Conservation (phyloP, 495 filamentous ascomycete genomes). For the Hypoxylon cercidicola region DNA sequence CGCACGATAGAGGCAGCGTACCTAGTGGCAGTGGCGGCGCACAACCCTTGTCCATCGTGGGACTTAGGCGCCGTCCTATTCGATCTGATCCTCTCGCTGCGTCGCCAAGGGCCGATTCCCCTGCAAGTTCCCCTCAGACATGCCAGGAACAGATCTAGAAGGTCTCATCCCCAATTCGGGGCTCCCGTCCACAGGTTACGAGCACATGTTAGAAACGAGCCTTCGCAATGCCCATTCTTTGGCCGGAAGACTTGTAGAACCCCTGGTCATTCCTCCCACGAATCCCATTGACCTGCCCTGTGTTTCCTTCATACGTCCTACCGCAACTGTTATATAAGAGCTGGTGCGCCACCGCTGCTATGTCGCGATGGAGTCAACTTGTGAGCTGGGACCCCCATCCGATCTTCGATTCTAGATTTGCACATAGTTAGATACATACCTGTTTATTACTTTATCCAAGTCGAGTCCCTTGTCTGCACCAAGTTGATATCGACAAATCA, state of each 20-base stretch:
- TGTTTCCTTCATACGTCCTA: slow-evolving; percentile 19
- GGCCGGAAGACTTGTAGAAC: slow-evolving; percentile 24
- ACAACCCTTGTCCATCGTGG: slow-evolving; percentile 34
- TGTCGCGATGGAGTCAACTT: slow-evolving; percentile 22
- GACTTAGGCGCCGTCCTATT: slow-evolving; percentile 26
- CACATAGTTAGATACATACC: background rate
- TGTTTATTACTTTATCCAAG: background rate
- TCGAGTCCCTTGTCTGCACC: background rate
- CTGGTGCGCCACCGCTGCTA: slow-evolving; percentile 10
- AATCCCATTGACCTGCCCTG: slow-evolving; percentile 24
- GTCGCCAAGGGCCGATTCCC: slow-evolving; percentile 28
- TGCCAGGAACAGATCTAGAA: slow-evolving; percentile 33
- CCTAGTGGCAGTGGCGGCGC: slow-evolving; percentile 14
- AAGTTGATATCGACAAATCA: background rate
- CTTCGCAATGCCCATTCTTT: slow-evolving; percentile 22
- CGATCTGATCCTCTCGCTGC: slow-evolving; percentile 17
- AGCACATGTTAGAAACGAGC: slow-evolving; percentile 29
- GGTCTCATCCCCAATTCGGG: slow-evolving; percentile 34
- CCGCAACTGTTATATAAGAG: slow-evolving; percentile 27
- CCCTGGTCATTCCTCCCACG: slow-evolving; percentile 33
- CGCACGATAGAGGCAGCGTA: background rate
- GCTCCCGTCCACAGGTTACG: slow-evolving; percentile 36
- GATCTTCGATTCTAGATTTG: slow-evolving; percentile 18
- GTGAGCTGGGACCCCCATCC: slow-evolving; percentile 4
- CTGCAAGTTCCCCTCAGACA: slow-evolving; percentile 25